A percentile compares a stretch with the other conserved stretches of the same genome.
Evolutionary conservation across 2,329 filamentous ascomycete species (phyloP).

Genomic region (Fusarium sp.): DNA sequence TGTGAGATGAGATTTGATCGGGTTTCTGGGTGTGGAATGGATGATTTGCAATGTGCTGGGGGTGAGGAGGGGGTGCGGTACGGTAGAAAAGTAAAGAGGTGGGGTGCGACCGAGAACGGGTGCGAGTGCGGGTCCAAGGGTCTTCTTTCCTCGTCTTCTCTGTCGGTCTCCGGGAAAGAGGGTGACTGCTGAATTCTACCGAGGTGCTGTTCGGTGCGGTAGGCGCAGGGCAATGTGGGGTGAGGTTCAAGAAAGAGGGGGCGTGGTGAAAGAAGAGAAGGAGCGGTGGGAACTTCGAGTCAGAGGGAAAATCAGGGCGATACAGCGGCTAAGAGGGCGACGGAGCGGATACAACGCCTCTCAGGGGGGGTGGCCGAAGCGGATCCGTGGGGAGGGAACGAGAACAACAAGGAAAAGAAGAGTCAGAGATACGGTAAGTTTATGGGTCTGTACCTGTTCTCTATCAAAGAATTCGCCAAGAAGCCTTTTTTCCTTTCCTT

Average conservation of each 20-base stretch:
- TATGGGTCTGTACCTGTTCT: constrained; percentile 20
- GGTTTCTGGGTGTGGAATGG: constrained; percentile 28
- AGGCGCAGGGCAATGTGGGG: background rate
- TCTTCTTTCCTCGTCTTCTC: constrained; percentile 1
- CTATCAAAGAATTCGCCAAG: constrained; percentile 34
- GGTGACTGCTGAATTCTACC: constrained; percentile 3
- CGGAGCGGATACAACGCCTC: constrained; percentile 25
- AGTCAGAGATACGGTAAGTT: constrained; percentile 20
- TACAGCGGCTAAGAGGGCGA: constrained; percentile 31
- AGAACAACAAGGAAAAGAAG: constrained; percentile 6
- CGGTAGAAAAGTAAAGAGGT: background rate
- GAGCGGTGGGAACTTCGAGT: constrained; percentile 34
- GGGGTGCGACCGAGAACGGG: constrained; percentile 27
- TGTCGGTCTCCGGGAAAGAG: constrained; percentile 30
- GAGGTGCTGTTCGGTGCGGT: background rate
- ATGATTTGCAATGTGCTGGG: constrained; percentile 27
- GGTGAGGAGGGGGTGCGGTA: constrained; percentile 8
- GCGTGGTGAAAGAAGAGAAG: constrained; percentile 26
- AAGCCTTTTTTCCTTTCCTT: constrained; percentile 1
- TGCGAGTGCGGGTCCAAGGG: constrained; percentile 31
- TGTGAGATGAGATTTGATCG: constrained; percentile 31
- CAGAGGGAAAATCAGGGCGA: constrained; percentile 26
- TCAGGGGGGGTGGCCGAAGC: constrained; percentile 19
- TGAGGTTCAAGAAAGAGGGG: background rate
- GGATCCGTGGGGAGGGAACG: constrained; percentile 15